These are phyloP conservation scores for Psophocarpus tetragonolobus DNA, from an alignment of 306 rosid species.

Conservation along the genomic window DNA sequence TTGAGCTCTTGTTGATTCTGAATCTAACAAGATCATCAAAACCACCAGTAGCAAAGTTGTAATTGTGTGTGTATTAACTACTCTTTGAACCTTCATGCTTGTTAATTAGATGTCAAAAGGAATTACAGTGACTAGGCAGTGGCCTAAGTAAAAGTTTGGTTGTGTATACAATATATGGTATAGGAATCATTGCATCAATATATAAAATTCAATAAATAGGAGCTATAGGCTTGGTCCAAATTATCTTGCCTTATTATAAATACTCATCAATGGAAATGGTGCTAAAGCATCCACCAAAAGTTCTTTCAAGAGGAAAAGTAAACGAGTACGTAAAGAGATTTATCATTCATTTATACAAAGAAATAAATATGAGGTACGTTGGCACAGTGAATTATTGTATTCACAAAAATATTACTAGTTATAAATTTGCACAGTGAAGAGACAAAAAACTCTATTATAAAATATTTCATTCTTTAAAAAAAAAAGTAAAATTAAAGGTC, in stretches of 20 bases:
- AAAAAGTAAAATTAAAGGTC: background rate
- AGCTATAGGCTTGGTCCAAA: background rate
- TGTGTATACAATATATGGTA: background rate
- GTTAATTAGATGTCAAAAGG: background rate
- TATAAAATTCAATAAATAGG: background rate
- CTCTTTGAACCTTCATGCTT: background rate
- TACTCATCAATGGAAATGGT: background rate
- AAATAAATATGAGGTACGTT: background rate
- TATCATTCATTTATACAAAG: background rate
- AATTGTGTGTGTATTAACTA: background rate
- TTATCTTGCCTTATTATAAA: background rate
- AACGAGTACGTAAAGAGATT: background rate
- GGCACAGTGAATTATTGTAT: background rate
- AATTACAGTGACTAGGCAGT: background rate
- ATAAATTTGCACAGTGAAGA: background rate
- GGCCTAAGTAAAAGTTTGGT: background rate
- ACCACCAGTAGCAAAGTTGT: background rate
- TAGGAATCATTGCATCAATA: background rate
- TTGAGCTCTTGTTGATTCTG: constrained; percentile 24
- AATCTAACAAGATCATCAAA: background rate
- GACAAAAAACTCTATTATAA: background rate
- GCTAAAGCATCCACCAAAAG: background rate
- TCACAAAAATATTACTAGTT: background rate
- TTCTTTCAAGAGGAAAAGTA: background rate
- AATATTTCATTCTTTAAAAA: background rate